These are phyloP conservation scores for Juglanconis oblonga DNA, from an alignment of 2,329 filamentous ascomycete species.

Conservation along the genomic window DNA sequence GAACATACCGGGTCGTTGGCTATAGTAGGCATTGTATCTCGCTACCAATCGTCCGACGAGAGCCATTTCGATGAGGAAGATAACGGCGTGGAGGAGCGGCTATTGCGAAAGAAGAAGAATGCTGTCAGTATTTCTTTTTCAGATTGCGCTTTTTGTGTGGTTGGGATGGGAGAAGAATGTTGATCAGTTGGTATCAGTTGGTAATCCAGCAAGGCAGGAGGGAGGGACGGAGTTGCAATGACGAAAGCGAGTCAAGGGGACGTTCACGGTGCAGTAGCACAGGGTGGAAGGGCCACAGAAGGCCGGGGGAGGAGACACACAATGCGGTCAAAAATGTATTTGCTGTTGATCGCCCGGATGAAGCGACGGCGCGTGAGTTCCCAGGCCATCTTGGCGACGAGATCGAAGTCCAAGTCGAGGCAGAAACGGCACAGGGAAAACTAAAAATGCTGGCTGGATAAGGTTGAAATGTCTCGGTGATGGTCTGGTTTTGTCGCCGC, in stretches of 20 bases:
- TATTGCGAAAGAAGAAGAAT: constrained; percentile 37
- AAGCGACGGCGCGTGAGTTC: constrained; percentile 59
- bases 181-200: background rate
- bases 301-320: constrained; percentile 47
- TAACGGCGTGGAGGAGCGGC: constrained; percentile 82
- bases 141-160: background rate
- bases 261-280: constrained; percentile 2
- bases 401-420: background rate
- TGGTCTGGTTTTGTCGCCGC: background rate
- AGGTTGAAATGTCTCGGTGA: background rate
- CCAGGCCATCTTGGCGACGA: constrained; percentile 49
- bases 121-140: constrained; percentile 11
- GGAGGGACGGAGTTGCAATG: background rate
- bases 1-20: constrained; percentile 74
- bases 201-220: background rate
- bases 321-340: constrained; percentile 70
- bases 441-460: background rate
- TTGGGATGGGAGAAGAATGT: background rate
- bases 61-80: constrained; percentile 86
- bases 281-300: background rate
- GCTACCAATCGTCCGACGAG: constrained; percentile 77
- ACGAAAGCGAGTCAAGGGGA: constrained; percentile 12
- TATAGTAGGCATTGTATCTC: constrained; percentile 93
- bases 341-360: constrained; percentile 64
- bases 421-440: background rate